Evolutionary conservation across 75 land plant genomes (phyloP), one percentile per base, ranked within the genome.

Genomic region (Pinus taeda): DNA sequence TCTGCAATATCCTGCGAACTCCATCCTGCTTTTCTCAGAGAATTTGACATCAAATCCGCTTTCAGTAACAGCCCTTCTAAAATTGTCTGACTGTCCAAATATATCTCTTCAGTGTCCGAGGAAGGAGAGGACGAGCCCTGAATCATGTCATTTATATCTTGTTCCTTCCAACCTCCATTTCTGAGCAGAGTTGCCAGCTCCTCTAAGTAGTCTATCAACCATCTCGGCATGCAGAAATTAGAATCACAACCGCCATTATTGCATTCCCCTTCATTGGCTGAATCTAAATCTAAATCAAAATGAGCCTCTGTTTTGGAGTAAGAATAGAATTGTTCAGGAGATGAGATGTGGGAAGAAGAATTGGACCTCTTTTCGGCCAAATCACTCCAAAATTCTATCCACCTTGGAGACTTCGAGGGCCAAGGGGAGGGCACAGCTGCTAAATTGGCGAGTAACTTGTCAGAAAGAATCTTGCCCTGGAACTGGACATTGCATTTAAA

Each of bases 371-470:
- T 85, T 4, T 83, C 78, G 15, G 90, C 91, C 53, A 90, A 82
- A 39, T 95, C 98, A 72, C 91, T 90, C 98, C 98, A 95, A 80
- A 95, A 93, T 79, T 95, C 93, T 17, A 95, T 88, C 85, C 95
- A 88, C 24, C 98, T 77, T 24, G 90, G 87, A 21, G 90, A 61
- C 21, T 75, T 84, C 49, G 82, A 65, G 57, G 82, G 49, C 84
- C 82, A 79, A 15, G 84, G 81, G 7, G 82, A 69, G 4, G 73
- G 66, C 3, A 61, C 15, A 60, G 61, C 60, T 42, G 82, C 58
- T n/a, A 81, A 57, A 63, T 49, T 77, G 57, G 77, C 55, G 21
- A 81, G 58, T 7, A 80, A 59, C 59, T 74, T 70, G 77, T 61
- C 57, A 57, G 84, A 81, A 36, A 81, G 49, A 24, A 60, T 66